A percentile compares a stretch with the other conserved stretches of the same genome.
Evolutionary conservation across 2,329 filamentous ascomycete species (phyloP).

Genomic region (Verticillium zaregamsianum): DNA sequence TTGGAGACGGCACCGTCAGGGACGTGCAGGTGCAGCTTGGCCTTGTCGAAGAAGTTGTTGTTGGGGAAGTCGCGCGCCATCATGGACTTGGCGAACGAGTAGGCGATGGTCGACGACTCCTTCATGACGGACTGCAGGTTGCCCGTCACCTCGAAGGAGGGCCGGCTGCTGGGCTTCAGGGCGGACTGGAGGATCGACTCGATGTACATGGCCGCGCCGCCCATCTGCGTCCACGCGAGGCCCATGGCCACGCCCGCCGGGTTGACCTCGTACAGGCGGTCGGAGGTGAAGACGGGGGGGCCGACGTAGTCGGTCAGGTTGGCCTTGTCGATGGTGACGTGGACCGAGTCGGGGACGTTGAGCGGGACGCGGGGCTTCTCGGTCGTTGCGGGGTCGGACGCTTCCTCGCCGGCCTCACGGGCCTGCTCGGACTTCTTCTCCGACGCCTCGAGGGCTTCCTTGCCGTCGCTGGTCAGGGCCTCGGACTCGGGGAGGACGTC

Average conservation of each 20-base stretch:
- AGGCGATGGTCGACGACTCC: conserved; percentile 91
- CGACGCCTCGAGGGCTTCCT: conserved; percentile 67
- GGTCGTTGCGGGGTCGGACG: conserved; percentile 20
- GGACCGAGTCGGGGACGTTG: conserved; percentile 80
- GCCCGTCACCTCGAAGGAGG: conserved; percentile 84
- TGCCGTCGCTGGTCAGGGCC: conserved; percentile 81
- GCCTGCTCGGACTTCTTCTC: conserved; percentile 65
- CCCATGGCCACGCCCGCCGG: conserved; percentile 97
- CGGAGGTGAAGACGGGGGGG: conserved; percentile 90
- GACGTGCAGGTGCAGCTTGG: conserved; percentile 91
- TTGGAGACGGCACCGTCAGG: conserved; percentile 95
- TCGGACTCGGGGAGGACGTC: conserved; percentile 75
- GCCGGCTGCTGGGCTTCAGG: conserved; percentile 67
- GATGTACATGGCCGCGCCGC: conserved; percentile 92
- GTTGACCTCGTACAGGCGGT: conserved; percentile 89
- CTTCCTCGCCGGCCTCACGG: conserved; percentile 27
- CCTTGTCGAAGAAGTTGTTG: conserved; percentile 95
- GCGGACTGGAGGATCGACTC: conserved; percentile 91
- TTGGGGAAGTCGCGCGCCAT: conserved; percentile 81
- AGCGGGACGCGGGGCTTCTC: conserved; percentile 71
- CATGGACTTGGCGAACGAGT: conserved; percentile 89
- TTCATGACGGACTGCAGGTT: conserved; percentile 98
- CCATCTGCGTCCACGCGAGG: conserved; percentile 96
- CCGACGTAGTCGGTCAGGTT: conserved; percentile 97
- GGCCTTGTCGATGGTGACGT: conserved; percentile 80